Percentiles rank a stretch among this genome's conserved stretches.
These are phyloP conservation scores for Moesziomyces sp. DNA, from an alignment of 1,284 basidiomycete genomes.

Conservation along the genomic window DNA sequence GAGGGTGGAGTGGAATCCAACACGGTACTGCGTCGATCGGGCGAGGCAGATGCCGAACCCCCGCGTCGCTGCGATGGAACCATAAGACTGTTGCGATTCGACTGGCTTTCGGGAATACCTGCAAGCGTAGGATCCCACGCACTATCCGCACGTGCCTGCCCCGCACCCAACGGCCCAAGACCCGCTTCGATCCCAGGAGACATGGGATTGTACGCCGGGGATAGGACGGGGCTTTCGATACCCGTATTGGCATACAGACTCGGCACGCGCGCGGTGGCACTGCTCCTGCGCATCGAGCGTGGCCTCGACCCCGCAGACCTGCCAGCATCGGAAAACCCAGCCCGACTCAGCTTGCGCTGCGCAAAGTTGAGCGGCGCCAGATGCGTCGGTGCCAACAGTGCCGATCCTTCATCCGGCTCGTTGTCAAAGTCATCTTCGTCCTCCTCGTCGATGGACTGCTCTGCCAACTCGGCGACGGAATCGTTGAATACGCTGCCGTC, in stretches of 20 bases:
- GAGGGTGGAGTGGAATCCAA: conserved; percentile 13
- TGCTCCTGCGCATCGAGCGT: conserved; percentile 38
- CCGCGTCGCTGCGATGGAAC: conserved; percentile 7
- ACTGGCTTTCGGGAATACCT: conserved; percentile 55
- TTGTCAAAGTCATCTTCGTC: conserved; percentile 38
- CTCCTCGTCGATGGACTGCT: conserved; percentile 35
- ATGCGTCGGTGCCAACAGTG: conserved; percentile 44
- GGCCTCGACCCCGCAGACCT: conserved; percentile 20
- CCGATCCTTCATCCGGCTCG: conserved; percentile 30
- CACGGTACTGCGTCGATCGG: conserved; percentile 16
- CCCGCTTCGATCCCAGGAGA: conserved; percentile 12
- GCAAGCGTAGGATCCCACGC: conserved; percentile 59
- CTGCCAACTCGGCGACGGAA: conserved; percentile 7
- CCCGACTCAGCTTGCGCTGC: conserved; percentile 47
- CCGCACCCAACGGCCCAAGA: neutral
- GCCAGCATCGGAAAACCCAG: conserved; percentile 37
- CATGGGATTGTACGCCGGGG: conserved; percentile 20
- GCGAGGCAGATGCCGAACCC: conserved; percentile 11
- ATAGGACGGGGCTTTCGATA: conserved; percentile 42
- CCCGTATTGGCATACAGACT: conserved; percentile 60
- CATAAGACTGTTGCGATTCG: conserved; percentile 28
- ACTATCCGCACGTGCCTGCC: conserved; percentile 16
- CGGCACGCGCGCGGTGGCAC: conserved; percentile 40
- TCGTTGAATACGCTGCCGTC: conserved; percentile 63
- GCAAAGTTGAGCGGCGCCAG: conserved; percentile 63